Evolutionary conservation across 129 eudicot genomes (phyloP).

Genomic region (Flaveria robusta): DNA sequence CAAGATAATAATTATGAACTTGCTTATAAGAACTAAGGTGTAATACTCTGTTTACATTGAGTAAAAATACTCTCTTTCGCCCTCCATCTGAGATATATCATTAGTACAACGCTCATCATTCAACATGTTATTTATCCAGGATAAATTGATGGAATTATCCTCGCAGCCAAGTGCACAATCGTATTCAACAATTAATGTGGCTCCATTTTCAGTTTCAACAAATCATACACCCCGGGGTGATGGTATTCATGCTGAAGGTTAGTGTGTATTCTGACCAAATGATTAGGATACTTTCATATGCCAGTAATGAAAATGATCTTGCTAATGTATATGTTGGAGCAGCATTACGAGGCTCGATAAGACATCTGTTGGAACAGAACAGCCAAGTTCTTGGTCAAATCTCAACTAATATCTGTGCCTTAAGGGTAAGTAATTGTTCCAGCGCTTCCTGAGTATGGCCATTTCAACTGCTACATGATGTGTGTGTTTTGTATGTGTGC

Average conservation of each 20-base stretch:
- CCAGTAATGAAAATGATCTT: neutral
- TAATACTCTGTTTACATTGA: constrained; percentile 42
- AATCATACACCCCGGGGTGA: constrained; percentile 42
- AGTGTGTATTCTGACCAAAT: constrained; percentile 12
- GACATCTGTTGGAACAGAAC: constrained; percentile 73
- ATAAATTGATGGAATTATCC: constrained; percentile 51
- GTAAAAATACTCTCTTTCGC: constrained; percentile 16
- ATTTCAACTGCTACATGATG: neutral
- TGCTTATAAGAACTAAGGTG: constrained; percentile 49
- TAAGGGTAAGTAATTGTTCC: constrained; percentile 50
- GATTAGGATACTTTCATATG: neutral
- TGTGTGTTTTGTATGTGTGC: neutral
- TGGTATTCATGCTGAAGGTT: constrained; percentile 50
- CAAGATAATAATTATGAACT: constrained; percentile 43
- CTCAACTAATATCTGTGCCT: constrained; percentile 58
- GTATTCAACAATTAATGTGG: constrained; percentile 48
- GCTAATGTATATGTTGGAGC: constrained; percentile 26
- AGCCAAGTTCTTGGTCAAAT: constrained; percentile 65
- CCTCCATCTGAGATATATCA: constrained; percentile 2
- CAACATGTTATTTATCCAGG: constrained; percentile 48
- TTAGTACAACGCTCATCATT: constrained; percentile 9
- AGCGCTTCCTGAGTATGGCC: neutral
- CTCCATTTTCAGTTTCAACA: constrained; percentile 45
- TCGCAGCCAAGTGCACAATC: constrained; percentile 44
- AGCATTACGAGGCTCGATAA: constrained; percentile 61